Evolutionary conservation across 495 filamentous ascomycete genomes (phyloP), one percentile per base, ranked within the genome.

Genomic region (Penicillium dipodomyicola): DNA sequence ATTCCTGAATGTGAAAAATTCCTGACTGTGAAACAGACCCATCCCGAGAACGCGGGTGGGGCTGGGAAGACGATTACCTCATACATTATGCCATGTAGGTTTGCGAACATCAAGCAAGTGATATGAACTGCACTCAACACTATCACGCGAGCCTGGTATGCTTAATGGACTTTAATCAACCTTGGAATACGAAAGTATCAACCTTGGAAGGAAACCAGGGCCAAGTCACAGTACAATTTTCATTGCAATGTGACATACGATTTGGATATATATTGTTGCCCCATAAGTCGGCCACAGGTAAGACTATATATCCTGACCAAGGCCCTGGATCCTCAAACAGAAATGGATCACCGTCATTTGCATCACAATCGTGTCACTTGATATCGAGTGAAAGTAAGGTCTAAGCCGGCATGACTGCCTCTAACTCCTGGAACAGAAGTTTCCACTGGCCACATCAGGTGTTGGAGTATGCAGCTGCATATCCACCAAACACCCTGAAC

Each of bases 321-420:
- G n/a, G 15, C n/a, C 35, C 35, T 17, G 35, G 8, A 17, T 39
- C 35, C 15, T 23, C 20, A 43, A 14, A 43, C 9, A 41, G 20
- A 22, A 5, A 43, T 43, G 20, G 41, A 23, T 23, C 11, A 17
- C 32, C 17, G 25, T 15, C 43, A 15, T 46, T 15, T 17, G 32
- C 30, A 39, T 39, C 1, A 22, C 3, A 10, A 35, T n/a, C 32
- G 12, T 37, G 14, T 53, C 50, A 54, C 51, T 54, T 45, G 51
- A 54, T 44, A 22, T 19, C 9, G n/a, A 19, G 27, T 5, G 9
- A 42, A 52, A 35, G 20, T 29, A 52, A 11, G 7, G 3, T 20
- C 9, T 9, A 32, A 52, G 17, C 37, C 39, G 8, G 39, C 7
- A 19, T 35, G 20, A 5, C 2, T 4, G 11, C 11, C 48, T 10